Percentiles rank a stretch among this genome's conserved stretches.
Evolutionary conservation across 1,284 basidiomycete species (phyloP).

Genomic region (Quambalaria eucalypti): DNA sequence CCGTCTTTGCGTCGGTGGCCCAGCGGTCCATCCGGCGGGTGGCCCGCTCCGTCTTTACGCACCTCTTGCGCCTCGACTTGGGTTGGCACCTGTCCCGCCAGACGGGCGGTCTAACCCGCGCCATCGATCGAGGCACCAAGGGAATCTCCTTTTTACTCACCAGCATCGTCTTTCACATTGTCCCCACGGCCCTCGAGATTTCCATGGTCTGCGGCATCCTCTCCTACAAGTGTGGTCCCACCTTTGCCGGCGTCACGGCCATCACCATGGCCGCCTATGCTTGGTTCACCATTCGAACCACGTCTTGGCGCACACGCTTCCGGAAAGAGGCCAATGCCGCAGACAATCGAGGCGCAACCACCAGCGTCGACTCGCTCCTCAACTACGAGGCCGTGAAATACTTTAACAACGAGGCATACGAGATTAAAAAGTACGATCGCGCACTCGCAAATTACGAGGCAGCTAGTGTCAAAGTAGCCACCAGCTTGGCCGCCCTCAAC

Average conservation of each 20-base stretch:
- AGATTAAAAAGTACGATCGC: constrained; percentile 83
- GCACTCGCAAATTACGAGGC: constrained; percentile 81
- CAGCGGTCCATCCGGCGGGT: constrained; percentile 89
- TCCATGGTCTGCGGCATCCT: constrained; percentile 93
- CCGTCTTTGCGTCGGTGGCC: constrained; percentile 90
- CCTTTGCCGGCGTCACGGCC: constrained; percentile 84
- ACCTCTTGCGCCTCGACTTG: constrained; percentile 80
- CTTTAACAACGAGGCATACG: constrained; percentile 92
- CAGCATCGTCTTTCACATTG: constrained; percentile 87
- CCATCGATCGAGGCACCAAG: constrained; percentile 94
- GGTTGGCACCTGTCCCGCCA: constrained; percentile 87
- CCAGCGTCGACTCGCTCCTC: constrained; percentile 87
- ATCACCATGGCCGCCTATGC: constrained; percentile 81
- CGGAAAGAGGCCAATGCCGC: constrained; percentile 89
- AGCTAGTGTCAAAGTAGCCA: constrained; percentile 86
- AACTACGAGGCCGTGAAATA: constrained; percentile 99
- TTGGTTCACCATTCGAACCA: constrained; percentile 94
- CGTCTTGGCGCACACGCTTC: constrained; percentile 91
- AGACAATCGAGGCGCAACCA: constrained; percentile 88
- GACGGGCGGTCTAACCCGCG: constrained; percentile 87
- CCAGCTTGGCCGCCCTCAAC: constrained; percentile 83
- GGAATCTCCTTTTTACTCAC: constrained; percentile 92
- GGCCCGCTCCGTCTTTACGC: constrained; percentile 83
- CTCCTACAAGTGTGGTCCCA: constrained; percentile 92
- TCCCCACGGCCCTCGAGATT: constrained; percentile 91